Conservation (phyloP, 495 filamentous ascomycete genomes). For the Paragyromitra xinjiangensis region DNA sequence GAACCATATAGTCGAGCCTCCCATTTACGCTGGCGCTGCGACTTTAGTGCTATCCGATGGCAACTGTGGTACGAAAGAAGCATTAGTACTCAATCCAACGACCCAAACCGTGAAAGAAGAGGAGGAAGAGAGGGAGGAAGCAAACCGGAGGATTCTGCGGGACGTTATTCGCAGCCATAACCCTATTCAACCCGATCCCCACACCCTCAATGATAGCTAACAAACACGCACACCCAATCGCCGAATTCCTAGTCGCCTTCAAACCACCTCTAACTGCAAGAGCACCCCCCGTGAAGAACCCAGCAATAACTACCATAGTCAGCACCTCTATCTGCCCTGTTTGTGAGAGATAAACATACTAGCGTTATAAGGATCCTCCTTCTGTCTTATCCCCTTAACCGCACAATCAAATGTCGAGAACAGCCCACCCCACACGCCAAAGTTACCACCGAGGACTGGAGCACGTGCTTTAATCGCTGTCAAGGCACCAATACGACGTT, state of each 20-base stretch:
- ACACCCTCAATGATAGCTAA: conserved; percentile 97
- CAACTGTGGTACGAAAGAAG: conserved; percentile 14
- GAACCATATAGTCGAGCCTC: background rate
- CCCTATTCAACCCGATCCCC: conserved; percentile 94
- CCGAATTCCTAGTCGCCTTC: conserved; percentile 88
- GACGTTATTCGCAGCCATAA: conserved; percentile 92
- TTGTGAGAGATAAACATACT: conserved; percentile 65
- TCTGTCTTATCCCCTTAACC: conserved; percentile 93
- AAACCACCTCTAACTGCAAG: conserved; percentile 89
- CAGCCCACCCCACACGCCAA: conserved; percentile 94
- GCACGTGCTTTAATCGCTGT: conserved; percentile 97
- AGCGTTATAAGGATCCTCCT: conserved; percentile 97
- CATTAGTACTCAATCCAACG: background rate
- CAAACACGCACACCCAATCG: conserved; percentile 92
- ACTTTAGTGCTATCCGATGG: conserved; percentile 47
- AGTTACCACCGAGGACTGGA: conserved; percentile 95
- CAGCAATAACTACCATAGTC: conserved; percentile 73
- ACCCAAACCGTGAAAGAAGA: background rate
- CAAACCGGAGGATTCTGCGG: conserved; percentile 57
- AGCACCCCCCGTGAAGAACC: conserved; percentile 95
- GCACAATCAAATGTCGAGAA: conserved; percentile 96
- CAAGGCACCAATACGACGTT: conserved; percentile 92
- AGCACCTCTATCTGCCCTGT: background rate
- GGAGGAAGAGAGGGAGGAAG: background rate
- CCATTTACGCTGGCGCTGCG: conserved; percentile 16